Evolutionary conservation across 2,329 filamentous ascomycete species (phyloP).

Genomic region (Aspergillus uvarum): DNA sequence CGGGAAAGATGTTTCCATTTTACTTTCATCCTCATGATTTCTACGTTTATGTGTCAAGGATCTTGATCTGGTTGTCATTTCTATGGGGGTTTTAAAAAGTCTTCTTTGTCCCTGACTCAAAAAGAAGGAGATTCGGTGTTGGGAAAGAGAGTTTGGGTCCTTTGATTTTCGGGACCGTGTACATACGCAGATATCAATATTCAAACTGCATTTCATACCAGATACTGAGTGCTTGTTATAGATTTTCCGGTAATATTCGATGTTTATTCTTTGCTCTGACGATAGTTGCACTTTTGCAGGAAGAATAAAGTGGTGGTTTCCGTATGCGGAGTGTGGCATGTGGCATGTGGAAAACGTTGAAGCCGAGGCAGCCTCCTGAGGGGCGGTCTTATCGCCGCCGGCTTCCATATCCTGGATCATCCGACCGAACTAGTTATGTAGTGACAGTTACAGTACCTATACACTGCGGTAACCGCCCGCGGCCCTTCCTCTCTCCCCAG

Average conservation of each 20-base stretch:
- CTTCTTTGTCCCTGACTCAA: constrained; percentile 25
- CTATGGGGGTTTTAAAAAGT: constrained; percentile 29
- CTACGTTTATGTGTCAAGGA: constrained; percentile 34
- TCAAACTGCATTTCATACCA: constrained; percentile 20
- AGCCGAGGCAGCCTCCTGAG: constrained; percentile 7
- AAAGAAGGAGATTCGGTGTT: constrained; percentile 33
- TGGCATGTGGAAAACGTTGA: constrained; percentile 6
- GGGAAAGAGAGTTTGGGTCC: constrained; percentile 21
- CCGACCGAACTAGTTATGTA: constrained; percentile 10
- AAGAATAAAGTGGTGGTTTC: not conserved
- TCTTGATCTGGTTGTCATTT: constrained; percentile 25
- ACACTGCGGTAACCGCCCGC: too few species aligned
- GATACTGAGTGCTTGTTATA: not conserved
- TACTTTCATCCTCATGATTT: constrained; percentile 28
- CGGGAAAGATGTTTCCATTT: constrained; percentile 25
- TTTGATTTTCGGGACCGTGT: constrained; percentile 25
- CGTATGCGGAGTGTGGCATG: not conserved
- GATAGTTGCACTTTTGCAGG: too few species aligned
- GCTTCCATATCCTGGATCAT: constrained; percentile 14
- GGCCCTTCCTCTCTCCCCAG: constrained; percentile 12
- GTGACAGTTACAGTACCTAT: too few species aligned
- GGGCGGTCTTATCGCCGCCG: constrained; percentile 7
- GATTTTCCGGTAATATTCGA: not conserved
- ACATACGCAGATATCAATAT: constrained; percentile 32
- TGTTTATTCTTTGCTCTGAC: not conserved